Percentiles rank a stretch among this genome's conserved stretches.
These are phyloP conservation scores for Cercospora sesami DNA, from an alignment of 2,329 filamentous ascomycete species.

Conservation along the genomic window DNA sequence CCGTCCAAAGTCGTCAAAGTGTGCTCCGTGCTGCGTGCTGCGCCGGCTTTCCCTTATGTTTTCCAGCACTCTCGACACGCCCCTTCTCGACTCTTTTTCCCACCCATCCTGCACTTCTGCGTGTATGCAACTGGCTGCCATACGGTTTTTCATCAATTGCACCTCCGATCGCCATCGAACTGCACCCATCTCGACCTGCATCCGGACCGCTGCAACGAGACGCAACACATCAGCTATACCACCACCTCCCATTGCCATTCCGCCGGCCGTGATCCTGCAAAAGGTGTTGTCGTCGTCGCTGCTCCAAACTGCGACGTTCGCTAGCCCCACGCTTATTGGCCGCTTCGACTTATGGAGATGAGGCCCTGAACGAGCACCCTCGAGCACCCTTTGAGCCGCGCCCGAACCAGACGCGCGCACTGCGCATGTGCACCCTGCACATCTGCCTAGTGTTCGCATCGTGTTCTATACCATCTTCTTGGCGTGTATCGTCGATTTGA, in stretches of 20 bases:
- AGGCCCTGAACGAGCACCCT: constrained; percentile 10
- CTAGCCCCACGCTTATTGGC: constrained; percentile 16
- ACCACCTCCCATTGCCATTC: background rate
- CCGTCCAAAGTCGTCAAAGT: background rate
- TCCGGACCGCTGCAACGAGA: background rate
- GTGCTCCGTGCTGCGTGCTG: constrained; percentile 12
- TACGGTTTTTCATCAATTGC: constrained; percentile 13
- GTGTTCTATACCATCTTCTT: constrained; percentile 8
- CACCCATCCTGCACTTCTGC: constrained; percentile 15
- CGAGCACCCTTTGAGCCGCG: background rate
- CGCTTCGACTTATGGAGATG: constrained; percentile 10
- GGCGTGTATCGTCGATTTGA: constrained; percentile 4
- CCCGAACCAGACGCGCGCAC: background rate
- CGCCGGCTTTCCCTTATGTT: constrained; percentile 14
- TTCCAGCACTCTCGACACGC: background rate
- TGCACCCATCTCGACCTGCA: background rate
- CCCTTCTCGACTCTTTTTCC: constrained; percentile 18
- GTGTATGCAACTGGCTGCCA: background rate
- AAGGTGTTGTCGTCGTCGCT: constrained; percentile 10
- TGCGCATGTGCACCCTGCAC: constrained; percentile 5
- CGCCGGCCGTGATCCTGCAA: background rate
- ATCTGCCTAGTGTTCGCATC: background rate
- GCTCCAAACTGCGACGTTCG: constrained; percentile 13
- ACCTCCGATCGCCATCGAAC: constrained; percentile 7
- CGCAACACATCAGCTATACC: background rate